Evolutionary conservation across 2,329 filamentous ascomycete species (phyloP), one percentile per base, ranked within the genome.

Genomic region (Sarocladium strictum): DNA sequence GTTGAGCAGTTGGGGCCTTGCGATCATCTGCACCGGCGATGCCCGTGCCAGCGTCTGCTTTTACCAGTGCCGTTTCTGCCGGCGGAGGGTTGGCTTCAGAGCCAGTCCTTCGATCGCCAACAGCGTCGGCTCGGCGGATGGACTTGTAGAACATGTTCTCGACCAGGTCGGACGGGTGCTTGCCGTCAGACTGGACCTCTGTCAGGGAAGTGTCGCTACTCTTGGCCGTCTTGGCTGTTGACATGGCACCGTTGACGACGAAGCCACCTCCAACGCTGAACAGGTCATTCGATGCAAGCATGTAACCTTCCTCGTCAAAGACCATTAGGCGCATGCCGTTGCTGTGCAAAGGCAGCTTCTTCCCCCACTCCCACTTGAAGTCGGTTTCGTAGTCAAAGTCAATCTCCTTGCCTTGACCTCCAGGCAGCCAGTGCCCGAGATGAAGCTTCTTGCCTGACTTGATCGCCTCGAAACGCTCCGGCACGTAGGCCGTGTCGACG

Each of bases 111-210:
- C 76, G 73, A 55, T 75, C 72, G 33, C 73, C 74, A 0, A 71
- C 73, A 2, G 75, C 76, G 58, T 78, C 73, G 2, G 69, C 65
- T 35, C 76, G 68, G 43, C 72, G 62, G 53, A 77, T 78, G 57
- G 77, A 74, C 58, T 78, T 78, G 67, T 78, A 78, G 58, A 72
- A 78, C 66, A 78, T 63, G 58, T 78, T 78, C 59, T 78, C 76
- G 1, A 74, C 74, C 60, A 78, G 58, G 58, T 78, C 76, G n/a
- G 70, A 69, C 2, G 76, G 76, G 53, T 77, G 74, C 2, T 58
- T 57, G 7, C 57, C 61, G 7, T 58, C 49, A 9, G 33, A 53
- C 2, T 58, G 52, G 7, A 53, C 58, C 10, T 57, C 49, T 7
- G 41, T 50, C 6, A 64, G 55, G 6, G 67, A 62, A 2, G 59